Base-by-base conservation (phyloP, 2,329 filamentous ascomycete species). In the Triangularia verruculosa region DNA sequence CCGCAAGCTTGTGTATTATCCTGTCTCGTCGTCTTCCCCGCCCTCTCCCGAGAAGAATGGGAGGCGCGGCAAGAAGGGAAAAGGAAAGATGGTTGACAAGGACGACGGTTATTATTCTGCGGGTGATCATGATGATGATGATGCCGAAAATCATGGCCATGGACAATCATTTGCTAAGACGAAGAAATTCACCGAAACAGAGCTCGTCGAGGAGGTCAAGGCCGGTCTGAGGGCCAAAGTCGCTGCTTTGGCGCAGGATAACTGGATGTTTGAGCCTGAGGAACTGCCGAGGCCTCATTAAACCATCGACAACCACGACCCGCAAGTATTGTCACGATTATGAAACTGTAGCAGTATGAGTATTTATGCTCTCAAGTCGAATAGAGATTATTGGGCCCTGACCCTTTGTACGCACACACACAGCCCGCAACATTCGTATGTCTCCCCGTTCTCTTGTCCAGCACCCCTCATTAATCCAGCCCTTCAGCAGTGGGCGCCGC, bases 211-310 rank as follows among this genome's bases (percentile, higher is more conserved):
- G 67, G 83, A 86, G 22, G 84, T 93, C 56, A 85, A 86, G 67
- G 84, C 86, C 32, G 93, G 89, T 74, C 78, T 96, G 61, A 82
- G 86, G 69, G 86, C 86, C 64, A 92, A 92, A 73, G 89, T 93
- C 1, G 84, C 86, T 15, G 86, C 88, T 13, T 78, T 96, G 57
- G 84, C 90, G 22, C 90, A 95, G 58, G 93, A 97, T 72, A 90
- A 89, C 71, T 97, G 93, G 93, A 96, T 96, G 89, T 96, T 90
- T 76, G 91, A 93, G 74, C 80, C 85, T 1, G 89, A 92, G 70
- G 82, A 85, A 61, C 78, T 81, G 65, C 75, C 76, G 51, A 78
- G 78, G 43, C 72, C 71, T 43, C 72, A 74, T 54, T 54, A 13
- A 27, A 27, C 12, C 20, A 20, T n/a, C 30, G 11, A 6, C 4